These are phyloP conservation scores for Nakaseomyces bracarensis DNA, from an alignment of 1,139 yeast species.

Conservation along the genomic window DNA sequence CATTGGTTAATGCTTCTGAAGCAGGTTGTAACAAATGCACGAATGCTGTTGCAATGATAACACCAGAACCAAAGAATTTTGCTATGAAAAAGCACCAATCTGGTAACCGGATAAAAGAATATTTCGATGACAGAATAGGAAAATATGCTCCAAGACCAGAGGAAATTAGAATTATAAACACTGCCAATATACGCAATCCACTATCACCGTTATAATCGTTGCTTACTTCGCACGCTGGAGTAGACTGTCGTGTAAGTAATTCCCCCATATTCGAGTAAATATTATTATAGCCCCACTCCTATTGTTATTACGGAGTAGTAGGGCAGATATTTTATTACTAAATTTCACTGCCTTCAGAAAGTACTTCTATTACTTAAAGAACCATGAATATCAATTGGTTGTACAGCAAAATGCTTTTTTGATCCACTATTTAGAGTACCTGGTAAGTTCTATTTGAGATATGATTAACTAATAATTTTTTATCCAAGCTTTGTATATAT, in stretches of 20 bases:
- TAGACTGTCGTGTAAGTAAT: neutral
- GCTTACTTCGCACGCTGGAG: slow-evolving; percentile 15
- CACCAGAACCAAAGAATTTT: slow-evolving; percentile 87
- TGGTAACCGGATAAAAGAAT: slow-evolving; percentile 47
- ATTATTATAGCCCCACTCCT: neutral
- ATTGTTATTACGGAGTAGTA: too few relatives aligned
- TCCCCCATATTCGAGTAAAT: neutral
- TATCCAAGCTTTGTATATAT: too few relatives aligned
- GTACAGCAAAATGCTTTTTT: too few relatives aligned
- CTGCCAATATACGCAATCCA: slow-evolving; percentile 51
- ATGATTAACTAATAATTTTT: too few relatives aligned
- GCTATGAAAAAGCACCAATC: slow-evolving; percentile 55
- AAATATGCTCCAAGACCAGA: slow-evolving; percentile 52
- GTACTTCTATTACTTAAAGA: too few relatives aligned
- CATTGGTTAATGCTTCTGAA: slow-evolving; percentile 41
- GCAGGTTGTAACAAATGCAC: slow-evolving; percentile 80
- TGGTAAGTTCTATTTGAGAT: too few relatives aligned
- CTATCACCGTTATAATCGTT: slow-evolving; percentile 33
- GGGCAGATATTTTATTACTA: neutral
- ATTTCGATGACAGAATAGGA: slow-evolving; percentile 50
- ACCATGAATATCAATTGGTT: too few relatives aligned
- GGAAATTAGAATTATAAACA: slow-evolving; percentile 51
- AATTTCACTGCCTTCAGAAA: too few relatives aligned
- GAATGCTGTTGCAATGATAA: slow-evolving; percentile 80
- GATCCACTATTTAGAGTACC: too few relatives aligned